Evolutionary conservation across 2,329 filamentous ascomycete species (phyloP).

Genomic region (Hypoxylon sp.): DNA sequence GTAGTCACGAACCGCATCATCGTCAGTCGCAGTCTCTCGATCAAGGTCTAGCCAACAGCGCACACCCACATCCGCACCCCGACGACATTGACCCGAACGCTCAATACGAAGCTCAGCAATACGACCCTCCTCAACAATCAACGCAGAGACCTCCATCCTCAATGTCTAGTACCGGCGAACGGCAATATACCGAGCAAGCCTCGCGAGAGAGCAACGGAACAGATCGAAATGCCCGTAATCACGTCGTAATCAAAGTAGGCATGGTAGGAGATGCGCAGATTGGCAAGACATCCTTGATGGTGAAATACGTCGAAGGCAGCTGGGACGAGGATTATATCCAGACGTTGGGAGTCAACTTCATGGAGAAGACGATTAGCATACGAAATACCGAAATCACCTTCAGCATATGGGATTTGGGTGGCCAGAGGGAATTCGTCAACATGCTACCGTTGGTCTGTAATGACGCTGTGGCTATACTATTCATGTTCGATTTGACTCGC

Average conservation of each 20-base stretch:
- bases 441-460: conserved; percentile 99
- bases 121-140: conserved; percentile 63
- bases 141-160: conserved; percentile 71
- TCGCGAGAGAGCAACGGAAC: conserved; percentile 59
- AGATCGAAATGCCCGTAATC: conserved; percentile 70
- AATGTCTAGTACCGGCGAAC: conserved; percentile 62
- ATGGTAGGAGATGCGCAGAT: conserved; percentile 99
- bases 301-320: conserved; percentile 99
- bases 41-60: conserved; percentile 60
- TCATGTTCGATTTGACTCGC: conserved; percentile 99
- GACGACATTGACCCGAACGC: conserved; percentile 60
- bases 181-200: conserved; percentile 63
- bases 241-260: conserved; percentile 98
- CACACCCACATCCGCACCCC: conserved; percentile 41
- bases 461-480: conserved; percentile 96
- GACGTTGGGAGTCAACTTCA: conserved; percentile 98
- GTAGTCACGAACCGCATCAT: conserved; percentile 56
- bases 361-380: conserved; percentile 99
- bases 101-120: conserved; percentile 60
- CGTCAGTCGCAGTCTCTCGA: conserved; percentile 67
- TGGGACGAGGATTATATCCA: conserved; percentile 99
- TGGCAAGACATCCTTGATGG: conserved; percentile 98
- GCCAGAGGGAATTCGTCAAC: conserved; percentile 99
- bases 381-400: conserved; percentile 99
- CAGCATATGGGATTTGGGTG: conserved; percentile 98